phyloP scores from a whole-genome alignment of 345 rosid genomes.

The Eucalyptus tenuipes region DNA sequence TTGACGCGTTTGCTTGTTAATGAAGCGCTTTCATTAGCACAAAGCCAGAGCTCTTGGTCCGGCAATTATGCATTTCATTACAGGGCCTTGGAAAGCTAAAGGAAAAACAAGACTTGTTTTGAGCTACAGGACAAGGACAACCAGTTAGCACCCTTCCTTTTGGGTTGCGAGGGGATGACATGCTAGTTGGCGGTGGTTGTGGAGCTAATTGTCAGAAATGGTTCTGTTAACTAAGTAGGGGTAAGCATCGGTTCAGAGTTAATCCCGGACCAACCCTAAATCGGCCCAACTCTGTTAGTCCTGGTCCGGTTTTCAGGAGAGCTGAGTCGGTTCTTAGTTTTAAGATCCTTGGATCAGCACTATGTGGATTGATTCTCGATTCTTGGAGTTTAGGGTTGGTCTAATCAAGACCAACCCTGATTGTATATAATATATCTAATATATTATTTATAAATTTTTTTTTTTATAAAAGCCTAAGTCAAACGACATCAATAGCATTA shows the following conservation, averaged over 20 bases:
- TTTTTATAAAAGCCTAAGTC: too few relatives aligned
- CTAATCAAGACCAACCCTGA: fast-evolving
- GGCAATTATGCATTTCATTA: neutral
- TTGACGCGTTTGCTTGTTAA: neutral
- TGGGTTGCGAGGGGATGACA: neutral
- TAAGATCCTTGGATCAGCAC: fast-evolving
- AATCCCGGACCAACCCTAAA: fast-evolving
- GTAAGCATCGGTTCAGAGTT: too few relatives aligned
- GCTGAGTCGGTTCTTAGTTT: fast-evolving
- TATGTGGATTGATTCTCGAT: too few relatives aligned
- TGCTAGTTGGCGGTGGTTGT: neutral
- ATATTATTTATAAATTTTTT: too few relatives aligned
- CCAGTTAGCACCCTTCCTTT: neutral
- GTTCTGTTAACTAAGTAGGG: neutral
- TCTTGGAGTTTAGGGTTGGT: too few relatives aligned
- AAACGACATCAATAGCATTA: too few relatives aligned
- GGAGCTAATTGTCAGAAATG: neutral
- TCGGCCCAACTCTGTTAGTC: fast-evolving
- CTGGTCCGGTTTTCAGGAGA: fast-evolving
- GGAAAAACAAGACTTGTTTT: too few relatives aligned
- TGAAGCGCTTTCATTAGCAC: too few relatives aligned
- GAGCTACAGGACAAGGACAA: neutral
- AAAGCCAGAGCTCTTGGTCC: neutral
- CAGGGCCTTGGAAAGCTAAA: neutral
- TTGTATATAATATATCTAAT: too few relatives aligned